Evolutionary conservation across 2,329 filamentous ascomycete species (phyloP), one percentile per base, ranked within the genome.

Genomic region (Aspergillus caelatus): DNA sequence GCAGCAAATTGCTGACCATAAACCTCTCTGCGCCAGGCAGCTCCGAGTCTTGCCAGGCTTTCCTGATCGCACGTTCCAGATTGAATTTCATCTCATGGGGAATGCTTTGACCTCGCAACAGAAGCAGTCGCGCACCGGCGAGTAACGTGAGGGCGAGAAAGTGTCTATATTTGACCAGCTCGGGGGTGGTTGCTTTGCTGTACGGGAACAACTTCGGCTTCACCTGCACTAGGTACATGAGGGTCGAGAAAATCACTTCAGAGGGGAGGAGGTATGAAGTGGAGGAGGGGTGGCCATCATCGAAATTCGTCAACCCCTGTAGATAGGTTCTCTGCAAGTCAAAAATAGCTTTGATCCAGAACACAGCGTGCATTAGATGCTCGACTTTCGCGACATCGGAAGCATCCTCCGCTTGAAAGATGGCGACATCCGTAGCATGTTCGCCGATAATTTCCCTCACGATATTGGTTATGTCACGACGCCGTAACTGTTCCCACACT

Each of bases 261-360:
- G 71, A 67, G 28, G 76, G 73, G 12, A 78, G 60, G 3, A 77
- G 64, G 59, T 69, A 75, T 16, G 72, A 70, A 3, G 70, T 48
- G 21, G 76, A 68, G 58, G 71, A 72, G 4, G 72, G 71, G 53
- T 74, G 71, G 56, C 72, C 74, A 61, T 75, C 75, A 12, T 67
- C 61, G 4, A 72, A 58, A 10, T 68, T 72, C 2, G 68, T 67
- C 60, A 69, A 61, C 1, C 74, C 76, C 56, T 70, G 73, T 11
- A 78, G 62, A 64, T 76, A 75, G 45, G 72, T 70, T 57, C 76
- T 71, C 62, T 78, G 75, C 28, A 75, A 60, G 63, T 78, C 75
- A 64, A 76, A 77, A 9, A 78, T 72, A 9, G 72, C 72, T 60
- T 77, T 76, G 58, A 78, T 74, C 76, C 76, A 78, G 52, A 74